Conservation (phyloP, 768 basidiomycete species). For the Dioszegia aurantiaca region DNA sequence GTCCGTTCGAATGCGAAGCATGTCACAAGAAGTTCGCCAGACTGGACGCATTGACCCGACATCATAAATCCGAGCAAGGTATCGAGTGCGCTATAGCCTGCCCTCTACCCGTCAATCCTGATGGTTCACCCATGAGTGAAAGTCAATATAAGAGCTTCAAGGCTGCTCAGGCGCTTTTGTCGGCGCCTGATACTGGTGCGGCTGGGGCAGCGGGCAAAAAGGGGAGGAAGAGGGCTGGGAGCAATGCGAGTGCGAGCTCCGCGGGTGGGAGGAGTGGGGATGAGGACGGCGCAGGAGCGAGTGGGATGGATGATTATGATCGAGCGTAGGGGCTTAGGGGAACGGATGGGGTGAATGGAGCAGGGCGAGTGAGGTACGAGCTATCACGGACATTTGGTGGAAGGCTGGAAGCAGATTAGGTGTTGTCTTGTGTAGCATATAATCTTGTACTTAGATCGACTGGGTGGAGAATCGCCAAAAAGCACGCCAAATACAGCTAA, state of each 20-base stretch:
- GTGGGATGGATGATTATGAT: slow-evolving; percentile 47
- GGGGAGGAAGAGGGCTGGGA: slow-evolving; percentile 12
- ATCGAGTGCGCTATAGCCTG: slow-evolving; percentile 65
- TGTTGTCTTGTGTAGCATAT: no score
- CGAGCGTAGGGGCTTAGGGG: background rate
- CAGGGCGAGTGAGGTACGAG: no score
- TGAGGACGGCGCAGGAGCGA: slow-evolving; percentile 25
- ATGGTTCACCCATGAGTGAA: slow-evolving; percentile 49
- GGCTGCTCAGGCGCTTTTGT: slow-evolving; percentile 13
- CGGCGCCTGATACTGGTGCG: background rate
- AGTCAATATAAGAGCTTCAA: slow-evolving; percentile 46
- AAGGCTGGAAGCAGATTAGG: no score
- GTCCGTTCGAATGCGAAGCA: slow-evolving; percentile 89
- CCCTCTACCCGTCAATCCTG: slow-evolving; percentile 51
- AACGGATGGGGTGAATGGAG: no score
- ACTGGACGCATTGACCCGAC: slow-evolving; percentile 90
- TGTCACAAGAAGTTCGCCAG: slow-evolving; percentile 90
- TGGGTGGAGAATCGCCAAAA: no score
- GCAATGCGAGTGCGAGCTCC: slow-evolving; percentile 14
- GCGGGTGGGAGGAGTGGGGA: slow-evolving; percentile 26
- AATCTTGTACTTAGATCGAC: no score
- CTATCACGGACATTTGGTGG: no score
- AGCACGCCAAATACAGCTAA: no score
- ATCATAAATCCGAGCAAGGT: slow-evolving; percentile 84
- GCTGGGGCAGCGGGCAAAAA: slow-evolving; percentile 11